Evolutionary conservation across 1,139 yeast species (phyloP).

Genomic region (Geotrichum klebahnii): DNA sequence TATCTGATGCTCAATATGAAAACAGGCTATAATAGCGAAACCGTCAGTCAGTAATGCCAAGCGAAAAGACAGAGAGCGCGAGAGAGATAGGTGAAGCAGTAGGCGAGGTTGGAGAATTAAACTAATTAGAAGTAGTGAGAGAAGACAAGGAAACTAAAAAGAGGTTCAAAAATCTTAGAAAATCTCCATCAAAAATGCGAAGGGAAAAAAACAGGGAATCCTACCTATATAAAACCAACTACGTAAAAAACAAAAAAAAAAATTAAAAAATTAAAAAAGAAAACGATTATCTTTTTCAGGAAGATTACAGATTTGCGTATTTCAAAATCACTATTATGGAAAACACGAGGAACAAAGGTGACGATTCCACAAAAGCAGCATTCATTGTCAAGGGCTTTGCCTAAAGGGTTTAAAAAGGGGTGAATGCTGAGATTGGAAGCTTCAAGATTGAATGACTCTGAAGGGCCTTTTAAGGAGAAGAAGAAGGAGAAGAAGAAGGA

Average conservation of each 20-base stretch:
- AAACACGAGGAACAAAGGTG: neutral
- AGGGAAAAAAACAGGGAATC: too few relatives aligned
- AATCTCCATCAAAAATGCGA: neutral
- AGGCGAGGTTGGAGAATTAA: neutral
- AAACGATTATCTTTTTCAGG: conserved; percentile 1
- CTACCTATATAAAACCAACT: neutral
- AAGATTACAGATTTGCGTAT: neutral
- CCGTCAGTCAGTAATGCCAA: neutral
- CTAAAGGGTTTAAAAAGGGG: too few relatives aligned
- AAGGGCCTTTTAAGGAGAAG: too few relatives aligned
- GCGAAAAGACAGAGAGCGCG: neutral
- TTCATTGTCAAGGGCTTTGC: too few relatives aligned
- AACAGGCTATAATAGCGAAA: too few relatives aligned
- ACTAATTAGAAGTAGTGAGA: neutral
- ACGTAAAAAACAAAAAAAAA: neutral
- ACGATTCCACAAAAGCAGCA: too few relatives aligned
- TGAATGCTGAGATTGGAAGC: too few relatives aligned
- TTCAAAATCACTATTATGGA: too few relatives aligned
- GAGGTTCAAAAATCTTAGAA: neutral
- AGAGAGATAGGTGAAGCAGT: neutral
- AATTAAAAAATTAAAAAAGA: too few relatives aligned
- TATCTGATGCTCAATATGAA: neutral
- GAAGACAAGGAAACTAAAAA: conserved; percentile 1
- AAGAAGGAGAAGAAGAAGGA: too few relatives aligned
- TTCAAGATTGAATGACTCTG: too few relatives aligned